These are phyloP conservation scores for Zygoascus tannicola DNA, from an alignment of 805 yeast genomes.

Conservation along the genomic window DNA sequence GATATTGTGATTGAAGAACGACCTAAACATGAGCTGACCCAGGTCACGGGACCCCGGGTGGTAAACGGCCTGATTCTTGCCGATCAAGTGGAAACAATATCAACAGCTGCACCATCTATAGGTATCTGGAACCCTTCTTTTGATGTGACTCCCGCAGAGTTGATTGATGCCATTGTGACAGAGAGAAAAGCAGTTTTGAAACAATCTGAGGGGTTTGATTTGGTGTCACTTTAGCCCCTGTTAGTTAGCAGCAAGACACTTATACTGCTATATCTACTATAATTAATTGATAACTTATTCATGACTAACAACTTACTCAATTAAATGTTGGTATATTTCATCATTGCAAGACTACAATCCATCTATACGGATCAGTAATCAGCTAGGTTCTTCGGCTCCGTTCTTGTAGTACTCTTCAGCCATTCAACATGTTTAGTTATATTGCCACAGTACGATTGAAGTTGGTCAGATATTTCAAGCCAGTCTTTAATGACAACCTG, in stretches of 20 bases:
- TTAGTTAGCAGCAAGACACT: neutral
- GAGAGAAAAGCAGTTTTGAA: conserved; percentile 58
- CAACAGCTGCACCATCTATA: conserved; percentile 77
- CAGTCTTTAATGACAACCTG: conserved; percentile 12
- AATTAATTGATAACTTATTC: no score
- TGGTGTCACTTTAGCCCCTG: neutral
- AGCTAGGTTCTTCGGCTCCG: neutral
- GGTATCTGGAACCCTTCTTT: conserved; percentile 95
- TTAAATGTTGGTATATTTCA: no score
- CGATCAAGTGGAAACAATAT: conserved; percentile 42
- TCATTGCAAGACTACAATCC: no score
- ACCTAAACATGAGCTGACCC: conserved; percentile 68
- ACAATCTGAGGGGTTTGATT: conserved; percentile 15
- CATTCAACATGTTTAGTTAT: conserved; percentile 9
- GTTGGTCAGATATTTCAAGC: conserved; percentile 7
- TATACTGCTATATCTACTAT: neutral
- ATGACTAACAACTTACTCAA: no score
- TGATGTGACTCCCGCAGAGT: conserved; percentile 78
- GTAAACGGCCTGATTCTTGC: conserved; percentile 22
- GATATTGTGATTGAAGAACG: conserved; percentile 82
- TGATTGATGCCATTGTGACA: conserved; percentile 84
- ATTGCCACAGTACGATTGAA: conserved; percentile 6
- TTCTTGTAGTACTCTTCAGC: conserved; percentile 7
- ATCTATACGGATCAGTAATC: conserved; percentile 4
- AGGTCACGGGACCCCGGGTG: conserved; percentile 59